These are phyloP conservation scores for Aquilaria malaccensis DNA, from an alignment of 345 rosid species.

Conservation along the genomic window DNA sequence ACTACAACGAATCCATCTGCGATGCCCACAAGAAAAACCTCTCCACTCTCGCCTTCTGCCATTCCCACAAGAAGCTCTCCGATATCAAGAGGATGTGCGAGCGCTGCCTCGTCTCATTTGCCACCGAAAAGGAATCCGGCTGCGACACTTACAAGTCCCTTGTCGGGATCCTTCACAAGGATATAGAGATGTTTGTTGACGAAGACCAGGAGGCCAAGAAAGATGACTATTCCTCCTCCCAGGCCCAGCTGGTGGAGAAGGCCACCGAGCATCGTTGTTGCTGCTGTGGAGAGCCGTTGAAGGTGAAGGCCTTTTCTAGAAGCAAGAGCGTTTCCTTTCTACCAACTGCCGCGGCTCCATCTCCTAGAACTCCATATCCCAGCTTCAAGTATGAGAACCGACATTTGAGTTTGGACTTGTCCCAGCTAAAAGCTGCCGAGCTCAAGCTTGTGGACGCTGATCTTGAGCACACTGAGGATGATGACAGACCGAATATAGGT, in stretches of 20 bases:
- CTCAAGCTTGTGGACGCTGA: slow-evolving; percentile 39
- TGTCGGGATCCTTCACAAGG: slow-evolving; percentile 63
- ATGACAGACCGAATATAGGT: slow-evolving; percentile 14
- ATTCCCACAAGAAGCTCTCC: slow-evolving; percentile 74
- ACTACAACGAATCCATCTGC: slow-evolving; percentile 79
- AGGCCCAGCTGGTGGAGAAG: slow-evolving; percentile 8
- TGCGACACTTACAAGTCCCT: slow-evolving; percentile 74
- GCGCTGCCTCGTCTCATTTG: slow-evolving; percentile 88
- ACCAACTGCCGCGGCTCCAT: slow-evolving; percentile 55
- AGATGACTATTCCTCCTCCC: slow-evolving; percentile 17
- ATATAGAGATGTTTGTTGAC: slow-evolving; percentile 55
- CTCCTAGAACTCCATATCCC: slow-evolving; percentile 47
- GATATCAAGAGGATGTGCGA: slow-evolving; percentile 81
- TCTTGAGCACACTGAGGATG: slow-evolving; percentile 29
- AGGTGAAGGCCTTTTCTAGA: slow-evolving; percentile 26
- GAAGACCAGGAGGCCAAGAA: slow-evolving; percentile 29
- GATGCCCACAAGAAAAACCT: slow-evolving; percentile 71
- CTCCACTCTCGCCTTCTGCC: slow-evolving; percentile 77
- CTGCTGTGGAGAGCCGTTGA: slow-evolving; percentile 61
- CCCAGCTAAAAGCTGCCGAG: slow-evolving; percentile 29
- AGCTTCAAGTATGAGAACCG: slow-evolving; percentile 19
- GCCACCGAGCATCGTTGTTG: slow-evolving; percentile 30
- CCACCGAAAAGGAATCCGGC: slow-evolving; percentile 68
- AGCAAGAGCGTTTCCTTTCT: slow-evolving; percentile 18
- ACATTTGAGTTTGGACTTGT: slow-evolving; percentile 24